Base-by-base conservation (phyloP, 805 yeast genomes). In the Cyberlindnera misumaiensis region DNA sequence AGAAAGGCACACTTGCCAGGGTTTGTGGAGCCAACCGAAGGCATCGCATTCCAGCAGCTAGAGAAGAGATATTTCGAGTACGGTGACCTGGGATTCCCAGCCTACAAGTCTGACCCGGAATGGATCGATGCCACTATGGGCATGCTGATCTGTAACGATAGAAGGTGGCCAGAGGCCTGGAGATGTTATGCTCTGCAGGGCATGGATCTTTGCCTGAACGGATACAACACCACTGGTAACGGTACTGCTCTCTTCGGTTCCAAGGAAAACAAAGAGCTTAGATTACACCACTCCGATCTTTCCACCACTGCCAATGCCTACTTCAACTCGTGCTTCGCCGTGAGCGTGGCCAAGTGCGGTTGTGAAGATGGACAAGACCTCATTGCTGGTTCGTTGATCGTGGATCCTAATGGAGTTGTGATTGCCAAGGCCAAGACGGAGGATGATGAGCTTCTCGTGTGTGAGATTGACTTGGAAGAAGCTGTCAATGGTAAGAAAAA, bases 151-250 rank as follows among this genome's bases (percentile, higher is more conserved):
- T 63, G 68, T 48, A 63, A 63, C 40, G 68, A 64, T 42, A 53
- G 68, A 45, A 61, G 67, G 48, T 64, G 68, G 68, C 65, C 65
- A 5, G 68, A 63, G 39, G 61, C 67, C 12, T 63, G 68, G 68
- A 58, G 68, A 49, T 39, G 46, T 28, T 62, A 61, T 38, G 67
- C 63, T 11, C 45, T 64, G 11, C 68, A 64, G 49, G 68, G 67
- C 8, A 59, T 62, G 62, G 68, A 63, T 24, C 36, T 63, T n/a
- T 57, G 63, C 44, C 32, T 63, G 22, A 56, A 54, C 32, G 68
- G 68, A 4, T 64, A 60, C 43, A 63, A 62, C 42, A 61, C 67
- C 26, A 56, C 65, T 28, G 52, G 62, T 11, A 55, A 59, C 39
- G 65, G 63, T 28, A 59, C 62, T 22, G 52, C 58, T 1, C 41